Percentiles rank a stretch among this genome's conserved stretches.
These are phyloP conservation scores for Penicillium nordicum DNA, from an alignment of 2,329 filamentous ascomycete genomes.

Conservation along the genomic window DNA sequence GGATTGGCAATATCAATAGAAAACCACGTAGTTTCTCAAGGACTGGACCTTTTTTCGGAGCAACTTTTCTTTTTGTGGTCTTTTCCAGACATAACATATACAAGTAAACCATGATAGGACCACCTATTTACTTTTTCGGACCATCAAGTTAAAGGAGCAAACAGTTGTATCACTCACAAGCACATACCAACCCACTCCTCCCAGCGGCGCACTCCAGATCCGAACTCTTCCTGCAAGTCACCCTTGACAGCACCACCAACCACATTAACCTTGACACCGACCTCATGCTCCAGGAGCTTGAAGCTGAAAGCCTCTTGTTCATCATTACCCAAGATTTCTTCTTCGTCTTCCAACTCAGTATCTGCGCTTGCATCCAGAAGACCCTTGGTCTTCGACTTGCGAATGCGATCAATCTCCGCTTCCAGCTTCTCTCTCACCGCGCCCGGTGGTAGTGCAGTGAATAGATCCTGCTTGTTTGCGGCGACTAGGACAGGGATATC, in stretches of 20 bases:
- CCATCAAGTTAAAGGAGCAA: neutral
- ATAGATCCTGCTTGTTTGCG: conserved; percentile 93
- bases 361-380: conserved; percentile 76
- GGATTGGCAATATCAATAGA: conserved; percentile 8
- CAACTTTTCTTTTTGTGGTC: neutral
- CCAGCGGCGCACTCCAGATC: conserved; percentile 75
- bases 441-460: conserved; percentile 79
- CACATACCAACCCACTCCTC: conserved; percentile 84
- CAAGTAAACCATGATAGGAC: neutral
- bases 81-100: neutral
- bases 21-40: neutral
- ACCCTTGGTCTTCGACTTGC: conserved; percentile 72
- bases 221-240: conserved; percentile 52
- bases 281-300: conserved; percentile 71
- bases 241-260: conserved; percentile 65
- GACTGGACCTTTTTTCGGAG: neutral
- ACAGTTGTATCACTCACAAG: conserved; percentile 47
- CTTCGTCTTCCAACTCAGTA: conserved; percentile 59
- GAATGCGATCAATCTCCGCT: conserved; percentile 73
- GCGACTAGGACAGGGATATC: conserved; percentile 75
- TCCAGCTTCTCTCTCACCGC: conserved; percentile 75
- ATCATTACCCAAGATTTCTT: conserved; percentile 80
- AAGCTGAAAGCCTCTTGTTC: conserved; percentile 77
- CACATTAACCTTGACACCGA: conserved; percentile 73
- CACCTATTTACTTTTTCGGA: conserved; percentile 2